Evolutionary conservation across 306 rosid genomes (phyloP).

Genomic region (Lupinus albus): DNA sequence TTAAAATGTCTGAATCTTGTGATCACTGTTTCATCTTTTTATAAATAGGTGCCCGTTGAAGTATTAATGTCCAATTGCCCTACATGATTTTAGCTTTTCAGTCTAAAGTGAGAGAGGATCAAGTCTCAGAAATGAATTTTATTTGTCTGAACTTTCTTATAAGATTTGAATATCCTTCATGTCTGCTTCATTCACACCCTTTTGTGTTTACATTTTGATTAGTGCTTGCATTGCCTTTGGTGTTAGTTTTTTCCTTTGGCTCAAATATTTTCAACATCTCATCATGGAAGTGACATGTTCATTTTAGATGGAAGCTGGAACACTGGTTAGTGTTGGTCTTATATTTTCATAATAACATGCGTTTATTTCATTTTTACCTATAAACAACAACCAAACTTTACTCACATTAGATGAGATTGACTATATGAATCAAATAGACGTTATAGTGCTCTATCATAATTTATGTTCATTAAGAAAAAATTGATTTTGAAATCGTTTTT

Average conservation of each 20-base stretch:
- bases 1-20: constrained; percentile 51
- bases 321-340: neutral
- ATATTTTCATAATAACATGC: neutral
- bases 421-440: no score
- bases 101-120: constrained; percentile 51
- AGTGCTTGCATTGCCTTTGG: neutral
- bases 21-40: constrained; percentile 52
- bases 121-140: constrained; percentile 53
- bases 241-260: neutral
- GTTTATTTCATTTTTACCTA: no score
- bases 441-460: no score
- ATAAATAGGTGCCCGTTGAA: constrained; percentile 55
- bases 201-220: constrained; percentile 3
- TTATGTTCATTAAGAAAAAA: no score
- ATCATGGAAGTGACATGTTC: neutral
- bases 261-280: neutral
- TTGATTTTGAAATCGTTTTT: no score
- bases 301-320: neutral
- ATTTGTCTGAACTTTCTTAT: constrained; percentile 54
- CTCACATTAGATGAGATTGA: no score
- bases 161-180: constrained; percentile 48
- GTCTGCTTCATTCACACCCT: constrained; percentile 9
- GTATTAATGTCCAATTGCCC: constrained; percentile 42
- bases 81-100: constrained; percentile 42
- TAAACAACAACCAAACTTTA: no score